Conservation (phyloP, 805 yeast genomes). For the Yamadazyma insecticola region DNA sequence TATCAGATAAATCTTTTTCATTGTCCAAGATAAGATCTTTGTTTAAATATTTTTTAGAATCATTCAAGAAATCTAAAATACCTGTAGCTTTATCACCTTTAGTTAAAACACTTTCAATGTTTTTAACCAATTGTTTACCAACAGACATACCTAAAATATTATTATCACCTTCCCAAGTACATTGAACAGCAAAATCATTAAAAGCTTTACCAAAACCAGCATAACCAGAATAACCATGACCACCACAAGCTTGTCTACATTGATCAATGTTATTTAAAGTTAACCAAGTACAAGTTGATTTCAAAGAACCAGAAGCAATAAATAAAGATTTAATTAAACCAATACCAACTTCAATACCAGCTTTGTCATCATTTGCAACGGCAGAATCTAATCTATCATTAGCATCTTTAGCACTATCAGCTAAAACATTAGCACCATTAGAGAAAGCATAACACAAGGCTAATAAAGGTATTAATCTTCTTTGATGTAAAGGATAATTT, state of each 20-base stretch:
- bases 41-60: constrained; percentile 16
- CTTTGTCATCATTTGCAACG: constrained; percentile 28
- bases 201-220: constrained; percentile 42
- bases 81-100: constrained; percentile 29
- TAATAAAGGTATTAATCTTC: constrained; percentile 40
- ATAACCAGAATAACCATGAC: constrained; percentile 44
- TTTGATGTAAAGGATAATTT: constrained; percentile 43
- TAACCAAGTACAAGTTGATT: constrained; percentile 42
- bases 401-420: constrained; percentile 27
- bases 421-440: constrained; percentile 36
- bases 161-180: constrained; percentile 50
- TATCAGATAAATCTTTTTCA: constrained; percentile 20
- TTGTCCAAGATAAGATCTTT: constrained; percentile 26
- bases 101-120: constrained; percentile 22
- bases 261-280: constrained; percentile 39
- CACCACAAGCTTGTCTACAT: constrained; percentile 44
- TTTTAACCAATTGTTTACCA: constrained; percentile 37
- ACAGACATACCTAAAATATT: constrained; percentile 40
- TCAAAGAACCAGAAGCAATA: constrained; percentile 41
- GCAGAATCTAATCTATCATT: constrained; percentile 35
- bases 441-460: constrained; percentile 39
- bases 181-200: constrained; percentile 44
- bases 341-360: constrained; percentile 30
- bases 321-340: constrained; percentile 39
- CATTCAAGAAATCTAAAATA: constrained; percentile 32